Evolutionary conservation across 257 asterid genomes (phyloP), one percentile per base, ranked within the genome.

Genomic region (Nicotiana obtusifolia): DNA sequence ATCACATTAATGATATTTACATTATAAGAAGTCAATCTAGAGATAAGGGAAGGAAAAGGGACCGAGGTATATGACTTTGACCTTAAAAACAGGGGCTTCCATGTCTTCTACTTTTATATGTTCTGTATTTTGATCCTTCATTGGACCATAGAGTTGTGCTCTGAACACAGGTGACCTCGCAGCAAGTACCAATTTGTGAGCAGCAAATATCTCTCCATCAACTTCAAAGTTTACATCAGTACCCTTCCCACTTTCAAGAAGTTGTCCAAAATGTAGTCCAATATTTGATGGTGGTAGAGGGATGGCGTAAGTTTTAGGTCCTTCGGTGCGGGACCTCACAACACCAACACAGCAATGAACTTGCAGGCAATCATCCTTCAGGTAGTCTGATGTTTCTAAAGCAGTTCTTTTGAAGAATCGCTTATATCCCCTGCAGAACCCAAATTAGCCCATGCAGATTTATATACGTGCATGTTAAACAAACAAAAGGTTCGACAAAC

Each of bases 81-180:
- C 99, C 99, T 95, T 91, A 86, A 95, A 95, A 83, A 95, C 94
- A 30, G 97, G 94, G 54, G 97, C 86, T 85, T 94, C 96, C 84
- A 95, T 89, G 85, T 94, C 98, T 86, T 94, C 97, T 76, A 95
- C 82, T 80, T 81, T 88, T 81, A 94, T 92, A 77, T 86, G 82
- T 82, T 89, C 87, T 17, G 94, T 88, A 80, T 91, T 86, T 67
- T 92, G 96, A 86, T 91, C 97, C 90, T 91, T 95, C 99, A 93
- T 94, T 78, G 98, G 98, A 73, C 99, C 99, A 88, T 85, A 94
- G 28, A 95, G 90, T 82, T 94, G 99, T 83, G 97, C 99, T 85
- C 96, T 89, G 82, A 95, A 94, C 67, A 93, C 98, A 7, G 99
- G 98, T 59, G 99, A 95, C 24, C 97, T 97, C 78, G 99, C 97